Evolutionary conservation across 2,329 filamentous ascomycete species (phyloP).

Genomic region (Thelonectria discophora): DNA sequence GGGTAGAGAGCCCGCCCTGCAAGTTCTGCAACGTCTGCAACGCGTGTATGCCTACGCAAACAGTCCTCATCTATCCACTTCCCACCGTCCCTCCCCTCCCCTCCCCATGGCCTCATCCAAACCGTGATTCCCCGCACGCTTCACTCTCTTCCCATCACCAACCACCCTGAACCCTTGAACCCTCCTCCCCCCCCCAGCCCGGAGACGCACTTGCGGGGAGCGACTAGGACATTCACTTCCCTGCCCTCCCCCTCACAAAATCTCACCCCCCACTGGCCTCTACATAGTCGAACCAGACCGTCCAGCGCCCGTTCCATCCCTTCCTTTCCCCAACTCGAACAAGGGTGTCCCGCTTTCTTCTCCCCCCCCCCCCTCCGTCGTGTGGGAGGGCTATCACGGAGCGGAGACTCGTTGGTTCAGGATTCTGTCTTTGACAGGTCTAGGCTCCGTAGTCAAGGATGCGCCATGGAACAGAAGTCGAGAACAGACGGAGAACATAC

Average conservation of each 20-base stretch:
- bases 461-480: neutral
- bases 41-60: neutral
- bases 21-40: too few relatives aligned
- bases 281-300: neutral
- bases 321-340: slow-evolving; percentile 33
- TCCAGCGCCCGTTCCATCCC: slow-evolving; percentile 16
- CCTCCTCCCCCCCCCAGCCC: slow-evolving; percentile 2
- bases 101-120: slow-evolving; percentile 10
- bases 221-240: neutral
- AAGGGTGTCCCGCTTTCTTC: neutral
- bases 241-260: slow-evolving; percentile 7
- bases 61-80: neutral
- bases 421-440: neutral
- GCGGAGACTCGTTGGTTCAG: slow-evolving; percentile 10
- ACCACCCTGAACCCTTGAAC: slow-evolving; percentile 1
- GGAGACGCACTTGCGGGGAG: slow-evolving; percentile 21
- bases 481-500: neutral
- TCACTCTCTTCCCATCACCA: slow-evolving; percentile 6
- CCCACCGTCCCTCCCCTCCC: neutral
- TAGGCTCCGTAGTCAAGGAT: slow-evolving; percentile 3
- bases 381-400: neutral
- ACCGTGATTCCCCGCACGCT: slow-evolving; percentile 27
- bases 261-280: neutral
- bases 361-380: slow-evolving; percentile 29
- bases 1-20: too few relatives aligned